These are phyloP conservation scores for Xylaria sp. DNA, from an alignment of 2,329 filamentous ascomycete species.

Conservation along the genomic window DNA sequence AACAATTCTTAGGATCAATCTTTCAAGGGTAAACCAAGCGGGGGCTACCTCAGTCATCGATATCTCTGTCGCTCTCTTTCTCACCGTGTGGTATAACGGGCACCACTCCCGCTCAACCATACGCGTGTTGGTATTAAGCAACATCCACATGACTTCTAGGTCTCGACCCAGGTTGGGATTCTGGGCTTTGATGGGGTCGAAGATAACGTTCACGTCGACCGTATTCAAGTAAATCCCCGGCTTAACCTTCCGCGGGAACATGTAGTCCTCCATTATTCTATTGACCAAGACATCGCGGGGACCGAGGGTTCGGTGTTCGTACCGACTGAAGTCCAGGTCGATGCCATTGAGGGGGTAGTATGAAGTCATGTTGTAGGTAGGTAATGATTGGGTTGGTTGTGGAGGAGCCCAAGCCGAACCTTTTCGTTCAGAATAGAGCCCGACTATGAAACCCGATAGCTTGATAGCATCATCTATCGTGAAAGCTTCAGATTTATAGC, in stretches of 20 bases:
- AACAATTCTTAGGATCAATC: constrained; percentile 14
- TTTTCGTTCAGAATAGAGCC: neutral
- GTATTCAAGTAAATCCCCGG: constrained; percentile 12
- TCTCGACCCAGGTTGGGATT: constrained; percentile 33
- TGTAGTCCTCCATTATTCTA: constrained; percentile 37
- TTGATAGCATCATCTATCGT: no score
- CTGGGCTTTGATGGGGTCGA: constrained; percentile 22
- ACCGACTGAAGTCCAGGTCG: constrained; percentile 38
- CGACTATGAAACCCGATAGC: no score
- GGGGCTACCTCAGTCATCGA: no score
- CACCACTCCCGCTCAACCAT: neutral
- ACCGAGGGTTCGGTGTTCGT: constrained; percentile 37
- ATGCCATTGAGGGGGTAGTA: constrained; percentile 42
- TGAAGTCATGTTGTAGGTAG: constrained; percentile 18
- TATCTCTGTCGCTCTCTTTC: neutral
- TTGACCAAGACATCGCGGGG: constrained; percentile 38
- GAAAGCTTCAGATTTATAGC: neutral
- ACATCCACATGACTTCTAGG: constrained; percentile 31
- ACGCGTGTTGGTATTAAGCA: constrained; percentile 27
- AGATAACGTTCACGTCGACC: constrained; percentile 5
- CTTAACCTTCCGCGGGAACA: constrained; percentile 27
- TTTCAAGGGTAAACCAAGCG: neutral
- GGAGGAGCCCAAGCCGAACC: neutral
- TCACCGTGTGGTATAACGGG: neutral
- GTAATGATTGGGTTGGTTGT: neutral